Evolutionary conservation across 192 early-diverging fungal species (phyloP), one percentile per base, ranked within the genome.

Genomic region (Coemansia sp.): DNA sequence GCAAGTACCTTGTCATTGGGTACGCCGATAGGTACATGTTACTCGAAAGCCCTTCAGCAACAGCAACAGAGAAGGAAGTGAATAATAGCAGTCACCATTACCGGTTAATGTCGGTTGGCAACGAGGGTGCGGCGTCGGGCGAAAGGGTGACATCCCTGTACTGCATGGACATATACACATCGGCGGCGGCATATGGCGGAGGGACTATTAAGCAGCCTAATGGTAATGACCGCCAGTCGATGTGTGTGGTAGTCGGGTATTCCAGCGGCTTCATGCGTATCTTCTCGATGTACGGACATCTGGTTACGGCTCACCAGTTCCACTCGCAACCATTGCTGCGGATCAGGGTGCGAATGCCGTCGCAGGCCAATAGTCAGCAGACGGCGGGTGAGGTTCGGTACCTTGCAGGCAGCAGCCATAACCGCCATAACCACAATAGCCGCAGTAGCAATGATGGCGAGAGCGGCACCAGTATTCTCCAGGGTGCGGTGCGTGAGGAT

Each of bases 201-300:
- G 32, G 32, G 32, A 1, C 32, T 32, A 32, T 4, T 14, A 37
- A 19, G 41, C 65, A 63, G 16, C 19, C 43, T 12, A 44, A 17
- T 38, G 37, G 64, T 10, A 48, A 25, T 10, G 65, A 12, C 5
- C 20, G 45, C 32, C 60, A 61, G 56, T 64, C 73, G n/a, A 17
- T 75, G 10, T 81, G 78, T 39, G 67, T 81, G 22, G 61, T 67
- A n/a, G 78, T 65, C n/a, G 78, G 78, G 11, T 81, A 81, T 46
- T 75, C 72, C 4, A 81, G 64, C 44, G 78, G 78, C 7, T 65
- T 75, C 19, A 20, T 81, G 51, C 69, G 78, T 11, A 65, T 81
- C 54, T 81, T 72, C 66, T 81, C 78, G 10, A 44, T 63, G 22
- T 63, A 72, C 49, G 78, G 78, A 5, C 78, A 75, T 38, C 20